These are phyloP conservation scores for Ogataea trehaloabstinens DNA, from an alignment of 805 yeast genomes.

Conservation along the genomic window DNA sequence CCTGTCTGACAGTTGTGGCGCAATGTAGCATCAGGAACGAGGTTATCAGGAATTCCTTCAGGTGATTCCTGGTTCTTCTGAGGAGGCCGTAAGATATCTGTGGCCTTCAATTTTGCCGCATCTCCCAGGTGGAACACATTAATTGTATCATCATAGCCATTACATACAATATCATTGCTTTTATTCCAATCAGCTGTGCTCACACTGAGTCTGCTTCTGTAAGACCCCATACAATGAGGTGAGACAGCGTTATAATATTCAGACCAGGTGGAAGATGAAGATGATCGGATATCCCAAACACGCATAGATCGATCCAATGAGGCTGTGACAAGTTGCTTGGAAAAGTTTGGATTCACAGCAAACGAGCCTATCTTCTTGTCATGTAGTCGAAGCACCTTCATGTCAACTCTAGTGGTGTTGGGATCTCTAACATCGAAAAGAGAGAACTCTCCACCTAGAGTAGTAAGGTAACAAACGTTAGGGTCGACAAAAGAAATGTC, in stretches of 20 bases:
- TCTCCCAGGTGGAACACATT: slow-evolving; percentile 61
- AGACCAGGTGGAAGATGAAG: slow-evolving; percentile 51
- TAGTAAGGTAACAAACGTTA: slow-evolving; percentile 66
- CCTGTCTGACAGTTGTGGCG: slow-evolving; percentile 96
- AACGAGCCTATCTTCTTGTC: slow-evolving; percentile 94
- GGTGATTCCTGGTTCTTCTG: slow-evolving; percentile 20
- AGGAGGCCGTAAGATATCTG: slow-evolving; percentile 14
- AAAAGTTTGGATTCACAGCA: slow-evolving; percentile 65
- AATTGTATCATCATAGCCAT: slow-evolving; percentile 89
- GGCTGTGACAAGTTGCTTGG: slow-evolving; percentile 75
- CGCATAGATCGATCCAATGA: slow-evolving; percentile 83
- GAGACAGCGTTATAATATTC: slow-evolving; percentile 47
- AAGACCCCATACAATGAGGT: slow-evolving; percentile 57
- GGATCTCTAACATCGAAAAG: slow-evolving; percentile 60
- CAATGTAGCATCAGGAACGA: slow-evolving; percentile 62
- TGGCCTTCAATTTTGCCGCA: slow-evolving; percentile 20
- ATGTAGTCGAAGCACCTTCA: slow-evolving; percentile 56
- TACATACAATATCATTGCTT: slow-evolving; percentile 72
- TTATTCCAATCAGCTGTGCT: slow-evolving; percentile 82
- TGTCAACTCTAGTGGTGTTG: slow-evolving; percentile 18
- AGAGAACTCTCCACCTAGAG: slow-evolving; percentile 77
- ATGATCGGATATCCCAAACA: slow-evolving; percentile 80
- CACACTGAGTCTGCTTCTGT: slow-evolving; percentile 73
- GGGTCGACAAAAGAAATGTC: slow-evolving; percentile 63
- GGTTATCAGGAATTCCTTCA: slow-evolving; percentile 33